Evolutionary conservation across 2,329 filamentous ascomycete species (phyloP).

Genomic region (Parascedosporium putredinis): DNA sequence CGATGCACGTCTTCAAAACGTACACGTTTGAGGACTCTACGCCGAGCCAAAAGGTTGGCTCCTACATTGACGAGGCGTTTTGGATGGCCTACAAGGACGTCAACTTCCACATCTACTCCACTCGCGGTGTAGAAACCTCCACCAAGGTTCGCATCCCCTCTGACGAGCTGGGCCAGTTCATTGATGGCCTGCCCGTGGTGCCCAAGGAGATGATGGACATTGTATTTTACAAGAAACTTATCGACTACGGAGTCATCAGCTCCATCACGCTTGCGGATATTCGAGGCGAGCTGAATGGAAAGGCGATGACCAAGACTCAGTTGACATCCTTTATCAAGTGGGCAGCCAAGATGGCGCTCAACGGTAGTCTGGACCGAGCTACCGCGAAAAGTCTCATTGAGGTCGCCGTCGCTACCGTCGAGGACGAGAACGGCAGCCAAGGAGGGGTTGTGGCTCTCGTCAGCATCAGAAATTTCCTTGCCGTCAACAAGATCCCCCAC

Average conservation of each 20-base stretch:
- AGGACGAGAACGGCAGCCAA: conserved; percentile 45
- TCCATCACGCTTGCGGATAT: conserved; percentile 84
- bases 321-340: conserved; percentile 76
- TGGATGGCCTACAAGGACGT: conserved; percentile 83
- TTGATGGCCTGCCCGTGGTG: conserved; percentile 79
- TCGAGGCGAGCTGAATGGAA: conserved; percentile 68
- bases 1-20: conserved; percentile 73
- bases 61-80: conserved; percentile 87
- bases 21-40: conserved; percentile 88
- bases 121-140: conserved; percentile 75
- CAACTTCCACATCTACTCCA: conserved; percentile 80
- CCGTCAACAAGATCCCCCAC: conserved; percentile 69
- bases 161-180: conserved; percentile 58
- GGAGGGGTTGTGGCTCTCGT: conserved; percentile 69
- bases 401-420: conserved; percentile 65
- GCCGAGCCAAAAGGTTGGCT: conserved; percentile 70
- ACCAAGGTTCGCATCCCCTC: conserved; percentile 68
- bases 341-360: conserved; percentile 61
- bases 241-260: conserved; percentile 76
- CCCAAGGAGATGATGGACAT: conserved; percentile 63
- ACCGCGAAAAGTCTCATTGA: conserved; percentile 63
- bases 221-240: conserved; percentile 70
- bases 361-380: conserved; percentile 59
- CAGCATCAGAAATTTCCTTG: conserved; percentile 64
- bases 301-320: conserved; percentile 69